Conservation (phyloP, 768 basidiomycete species). For the Scleroderma citrinum region DNA sequence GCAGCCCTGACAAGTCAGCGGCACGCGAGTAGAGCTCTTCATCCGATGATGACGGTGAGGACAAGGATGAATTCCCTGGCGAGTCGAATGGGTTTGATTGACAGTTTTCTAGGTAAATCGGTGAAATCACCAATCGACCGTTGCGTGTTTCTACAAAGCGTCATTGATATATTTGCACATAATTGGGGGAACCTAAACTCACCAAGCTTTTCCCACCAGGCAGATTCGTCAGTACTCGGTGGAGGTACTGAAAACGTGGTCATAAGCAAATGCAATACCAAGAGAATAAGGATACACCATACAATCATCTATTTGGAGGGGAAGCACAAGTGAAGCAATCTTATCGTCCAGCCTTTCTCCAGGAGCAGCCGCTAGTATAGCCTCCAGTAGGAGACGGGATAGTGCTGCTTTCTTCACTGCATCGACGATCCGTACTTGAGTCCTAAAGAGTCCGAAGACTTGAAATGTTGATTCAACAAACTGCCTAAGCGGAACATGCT, state of each 20-base stretch:
- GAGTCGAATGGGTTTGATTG: conserved; percentile 71
- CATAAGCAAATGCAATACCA: conserved; percentile 3
- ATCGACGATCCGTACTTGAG: conserved; percentile 76
- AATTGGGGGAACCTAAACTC: conserved; percentile 8
- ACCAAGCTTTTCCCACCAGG: conserved; percentile 82
- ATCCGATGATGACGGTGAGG: conserved; percentile 76
- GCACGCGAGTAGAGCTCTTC: conserved; percentile 80
- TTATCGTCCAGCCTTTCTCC: conserved; percentile 71
- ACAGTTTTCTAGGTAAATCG: conserved; percentile 39
- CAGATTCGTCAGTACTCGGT: conserved; percentile 69
- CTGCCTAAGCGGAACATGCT: background rate
- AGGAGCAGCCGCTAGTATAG: conserved; percentile 52
- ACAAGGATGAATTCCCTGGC: conserved; percentile 54
- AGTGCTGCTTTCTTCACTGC: conserved; percentile 64
- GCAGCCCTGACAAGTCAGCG: conserved; percentile 41
- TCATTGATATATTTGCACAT: background rate
- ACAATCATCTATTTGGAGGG: conserved; percentile 34
- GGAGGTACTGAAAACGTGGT: conserved; percentile 56
- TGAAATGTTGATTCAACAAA: background rate
- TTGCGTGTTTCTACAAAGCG: conserved; percentile 12
- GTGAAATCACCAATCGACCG: conserved; percentile 20
- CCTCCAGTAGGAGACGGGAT: conserved; percentile 62
- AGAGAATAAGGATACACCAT: conserved; percentile 2
- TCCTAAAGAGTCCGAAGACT: conserved; percentile 85
- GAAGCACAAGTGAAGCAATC: conserved; percentile 51